Evolutionary conservation across 352 stramenopile genomes (phyloP), one percentile per base, ranked within the genome.

Genomic region (Phytophthora ramorum): DNA sequence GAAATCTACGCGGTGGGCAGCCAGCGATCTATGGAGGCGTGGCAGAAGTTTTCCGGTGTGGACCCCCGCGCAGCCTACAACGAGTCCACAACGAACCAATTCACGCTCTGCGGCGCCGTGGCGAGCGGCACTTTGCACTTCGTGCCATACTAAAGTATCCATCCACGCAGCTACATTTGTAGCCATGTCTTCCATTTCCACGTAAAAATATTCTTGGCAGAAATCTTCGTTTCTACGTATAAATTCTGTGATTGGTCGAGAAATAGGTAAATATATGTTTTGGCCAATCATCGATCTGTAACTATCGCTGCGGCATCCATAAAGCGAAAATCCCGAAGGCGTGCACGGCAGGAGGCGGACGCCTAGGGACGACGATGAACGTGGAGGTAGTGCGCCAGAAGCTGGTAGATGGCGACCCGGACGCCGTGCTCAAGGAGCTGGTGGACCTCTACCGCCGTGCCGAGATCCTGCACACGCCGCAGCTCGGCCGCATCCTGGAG

Each of bases 401-500:
- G 80, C 78, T 96, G 52, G 78, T 94, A 43, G 87, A 92, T 37
- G 83, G 85, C 64, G 87, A 95, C 54, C 54, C 71, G 45, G 83
- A 92, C 38, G 71, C 68, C 52, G 81, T 93, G 66, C 81, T 95
- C 8, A 90, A 91, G 73, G 89, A 96, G 69, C 83, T 96, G 59
- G 75, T 88, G 51, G 89, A 96, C 53, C 72, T 96, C 38, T 92
- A 95, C 58, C 88, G 88, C n/a, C 89, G 86, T 63, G 87, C 85
- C 17, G 89, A 96, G 66, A 87, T 95, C 60, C 78, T 96, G 45
- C 87, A 94, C 78, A 98, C 95, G 34, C 81, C 84, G 46, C 90
- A 98, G 80, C 95, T 97, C 55, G 75, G 82, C 43, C 83, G 87
- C 46, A 96, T 98, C 66, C 79, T 98, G 20, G 92, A 97, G 49